Conservation (phyloP, 164 flowering plant genomes). For the Buxus sempervirens region DNA sequence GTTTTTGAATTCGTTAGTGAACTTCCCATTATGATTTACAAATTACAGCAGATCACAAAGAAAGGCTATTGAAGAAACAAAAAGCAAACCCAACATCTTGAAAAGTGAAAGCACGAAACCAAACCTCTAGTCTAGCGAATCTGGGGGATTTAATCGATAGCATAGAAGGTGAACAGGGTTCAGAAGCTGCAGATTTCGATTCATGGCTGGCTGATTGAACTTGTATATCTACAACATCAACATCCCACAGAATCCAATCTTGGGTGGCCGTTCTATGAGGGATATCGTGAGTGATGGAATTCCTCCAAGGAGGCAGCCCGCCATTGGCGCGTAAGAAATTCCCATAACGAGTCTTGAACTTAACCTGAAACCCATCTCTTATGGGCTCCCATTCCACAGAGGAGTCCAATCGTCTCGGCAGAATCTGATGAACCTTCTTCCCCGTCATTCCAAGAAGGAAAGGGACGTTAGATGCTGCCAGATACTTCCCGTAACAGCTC, state of each 20-base stretch:
- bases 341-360: conserved; percentile 43
- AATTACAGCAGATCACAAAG: background rate
- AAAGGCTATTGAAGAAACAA: too few relatives aligned
- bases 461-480: conserved; percentile 37
- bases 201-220: background rate
- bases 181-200: background rate
- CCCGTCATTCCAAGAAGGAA: conserved; percentile 36
- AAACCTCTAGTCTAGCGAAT: conserved; percentile 20
- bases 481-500: conserved; percentile 39
- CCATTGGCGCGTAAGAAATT: conserved; percentile 51
- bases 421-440: conserved; percentile 38
- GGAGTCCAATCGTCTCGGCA: conserved; percentile 36
- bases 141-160: conserved; percentile 8
- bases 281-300: conserved; percentile 53
- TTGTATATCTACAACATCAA: conserved; percentile 28
- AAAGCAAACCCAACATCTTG: too few relatives aligned
- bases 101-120: background rate
- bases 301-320: conserved; percentile 60
- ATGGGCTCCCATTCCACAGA: conserved; percentile 59
- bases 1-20: background rate
- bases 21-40: background rate
- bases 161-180: background rate
- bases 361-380: conserved; percentile 44
- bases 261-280: conserved; percentile 42
- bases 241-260: conserved; percentile 60